Evolutionary conservation across 768 basidiomycete species (phyloP).

Genomic region (Dentipellis sp.): DNA sequence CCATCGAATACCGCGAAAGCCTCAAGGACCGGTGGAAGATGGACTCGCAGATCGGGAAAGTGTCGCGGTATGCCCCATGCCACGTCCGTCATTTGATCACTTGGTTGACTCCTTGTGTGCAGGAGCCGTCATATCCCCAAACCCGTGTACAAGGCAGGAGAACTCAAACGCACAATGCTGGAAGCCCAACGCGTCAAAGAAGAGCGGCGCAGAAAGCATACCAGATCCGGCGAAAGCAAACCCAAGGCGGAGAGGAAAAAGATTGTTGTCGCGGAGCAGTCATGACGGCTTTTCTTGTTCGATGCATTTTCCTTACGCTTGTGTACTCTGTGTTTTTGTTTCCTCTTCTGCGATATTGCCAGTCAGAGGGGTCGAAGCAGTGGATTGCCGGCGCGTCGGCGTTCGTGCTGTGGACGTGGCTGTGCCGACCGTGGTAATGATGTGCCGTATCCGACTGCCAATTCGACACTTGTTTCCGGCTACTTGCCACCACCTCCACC

Average conservation of each 20-base stretch:
- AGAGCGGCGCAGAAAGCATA: slow-evolving; percentile 84
- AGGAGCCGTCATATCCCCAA: slow-evolving; percentile 83
- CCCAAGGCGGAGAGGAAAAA: slow-evolving; percentile 91
- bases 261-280: slow-evolving; percentile 74
- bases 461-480: not conserved
- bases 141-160: slow-evolving; percentile 79
- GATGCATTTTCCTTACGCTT: not conserved
- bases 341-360: not conserved
- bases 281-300: slow-evolving; percentile 20
- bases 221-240: slow-evolving; percentile 75
- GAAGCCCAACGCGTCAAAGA: slow-evolving; percentile 87
- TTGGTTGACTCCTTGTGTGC: not conserved
- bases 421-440: not conserved
- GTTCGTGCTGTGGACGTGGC: not conserved
- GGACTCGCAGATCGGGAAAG: slow-evolving; percentile 71
- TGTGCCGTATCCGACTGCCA: not conserved
- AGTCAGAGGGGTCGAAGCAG: too few species aligned
- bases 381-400: too few species aligned
- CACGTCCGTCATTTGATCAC: slow-evolving; percentile 1
- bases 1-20: slow-evolving; percentile 86
- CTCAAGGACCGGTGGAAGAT: slow-evolving; percentile 86
- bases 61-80: slow-evolving; percentile 53
- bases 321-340: not conserved
- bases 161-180: slow-evolving; percentile 89
- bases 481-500: not conserved